Evolutionary conservation across 177 flowering plant species (phyloP).

Genomic region (Vitis hybrid): DNA sequence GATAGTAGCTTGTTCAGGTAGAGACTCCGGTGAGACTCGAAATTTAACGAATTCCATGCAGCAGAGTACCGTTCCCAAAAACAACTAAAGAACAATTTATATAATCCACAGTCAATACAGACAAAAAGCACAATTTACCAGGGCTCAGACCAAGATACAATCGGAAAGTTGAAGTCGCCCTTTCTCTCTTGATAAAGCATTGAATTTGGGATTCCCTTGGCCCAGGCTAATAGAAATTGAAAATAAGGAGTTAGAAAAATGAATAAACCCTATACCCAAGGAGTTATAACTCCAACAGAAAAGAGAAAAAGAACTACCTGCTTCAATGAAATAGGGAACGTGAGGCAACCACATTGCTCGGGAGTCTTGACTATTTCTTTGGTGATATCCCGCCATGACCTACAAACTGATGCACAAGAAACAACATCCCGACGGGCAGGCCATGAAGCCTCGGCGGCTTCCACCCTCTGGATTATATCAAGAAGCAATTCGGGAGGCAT

Average conservation of each 20-base stretch:
- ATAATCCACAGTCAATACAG: not conserved
- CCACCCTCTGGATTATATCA: slow-evolving; percentile 69
- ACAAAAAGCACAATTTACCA: slow-evolving; percentile 33
- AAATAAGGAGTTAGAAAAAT: not conserved
- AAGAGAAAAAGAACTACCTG: slow-evolving; percentile 43
- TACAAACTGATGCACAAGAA: slow-evolving; percentile 83
- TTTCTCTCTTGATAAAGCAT: slow-evolving; percentile 64
- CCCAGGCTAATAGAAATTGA: slow-evolving; percentile 42
- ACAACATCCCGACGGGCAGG: slow-evolving; percentile 75
- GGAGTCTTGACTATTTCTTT: slow-evolving; percentile 78
- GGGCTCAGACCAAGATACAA: slow-evolving; percentile 61
- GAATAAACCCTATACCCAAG: not conserved
- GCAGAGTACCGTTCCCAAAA: not conserved
- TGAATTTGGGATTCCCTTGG: slow-evolving; percentile 60
- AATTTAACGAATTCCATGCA: not conserved
- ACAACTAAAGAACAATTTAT: not conserved
- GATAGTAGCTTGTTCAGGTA: too few relatives aligned
- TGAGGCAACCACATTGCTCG: slow-evolving; percentile 69
- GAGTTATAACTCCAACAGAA: too few relatives aligned
- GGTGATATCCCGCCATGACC: slow-evolving; percentile 69
- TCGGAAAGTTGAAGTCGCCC: slow-evolving; percentile 43
- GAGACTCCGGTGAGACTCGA: too few relatives aligned
- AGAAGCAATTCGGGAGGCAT: slow-evolving; percentile 79
- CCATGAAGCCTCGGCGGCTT: slow-evolving; percentile 64
- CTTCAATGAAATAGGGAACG: slow-evolving; percentile 87